These are phyloP conservation scores for Phytopythium litorale DNA, from an alignment of 352 stramenopile species.

Conservation along the genomic window DNA sequence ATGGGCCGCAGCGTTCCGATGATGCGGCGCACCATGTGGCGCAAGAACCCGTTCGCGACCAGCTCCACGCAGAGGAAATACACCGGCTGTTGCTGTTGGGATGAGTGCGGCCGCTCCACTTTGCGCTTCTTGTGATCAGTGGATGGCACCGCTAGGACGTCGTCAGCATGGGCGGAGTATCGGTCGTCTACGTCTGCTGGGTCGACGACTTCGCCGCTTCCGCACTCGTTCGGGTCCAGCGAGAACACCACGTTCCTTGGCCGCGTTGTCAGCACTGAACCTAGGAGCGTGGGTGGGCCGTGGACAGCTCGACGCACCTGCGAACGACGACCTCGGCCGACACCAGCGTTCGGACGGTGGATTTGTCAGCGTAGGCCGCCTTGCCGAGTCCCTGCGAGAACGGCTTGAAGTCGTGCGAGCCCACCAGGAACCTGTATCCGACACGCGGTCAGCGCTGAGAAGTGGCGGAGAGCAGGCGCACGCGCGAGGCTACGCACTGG, in stretches of 20 bases:
- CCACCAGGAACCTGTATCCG: conserved; percentile 47
- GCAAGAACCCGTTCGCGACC: conserved; percentile 78
- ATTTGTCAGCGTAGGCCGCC: conserved; percentile 48
- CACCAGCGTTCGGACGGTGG: conserved; percentile 64
- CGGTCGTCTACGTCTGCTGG: conserved; percentile 21
- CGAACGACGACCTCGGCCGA: conserved; percentile 56
- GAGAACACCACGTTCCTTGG: conserved; percentile 69
- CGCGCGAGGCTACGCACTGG: conserved; percentile 19
- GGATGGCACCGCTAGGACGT: conserved; percentile 8
- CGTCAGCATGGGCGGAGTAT: conserved; percentile 4
- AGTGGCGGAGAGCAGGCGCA: neutral
- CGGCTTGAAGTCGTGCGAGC: conserved; percentile 73
- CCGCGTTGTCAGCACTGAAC: neutral
- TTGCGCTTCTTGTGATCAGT: conserved; percentile 43
- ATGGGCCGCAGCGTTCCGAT: conserved; percentile 77
- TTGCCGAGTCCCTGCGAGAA: conserved; percentile 79
- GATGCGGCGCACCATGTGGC: conserved; percentile 87
- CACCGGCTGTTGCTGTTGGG: conserved; percentile 19
- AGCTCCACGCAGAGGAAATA: conserved; percentile 84
- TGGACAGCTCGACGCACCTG: conserved; percentile 25
- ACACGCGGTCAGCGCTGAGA: conserved; percentile 1
- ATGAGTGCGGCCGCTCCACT: conserved; percentile 9
- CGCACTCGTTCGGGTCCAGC: conserved; percentile 49
- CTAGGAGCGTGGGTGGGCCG: neutral
- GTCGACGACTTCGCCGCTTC: conserved; percentile 52